Evolutionary conservation across 148 eudicot species (phyloP), one percentile per base, ranked within the genome.

Genomic region (Mesembryanthemum crystallinum): DNA sequence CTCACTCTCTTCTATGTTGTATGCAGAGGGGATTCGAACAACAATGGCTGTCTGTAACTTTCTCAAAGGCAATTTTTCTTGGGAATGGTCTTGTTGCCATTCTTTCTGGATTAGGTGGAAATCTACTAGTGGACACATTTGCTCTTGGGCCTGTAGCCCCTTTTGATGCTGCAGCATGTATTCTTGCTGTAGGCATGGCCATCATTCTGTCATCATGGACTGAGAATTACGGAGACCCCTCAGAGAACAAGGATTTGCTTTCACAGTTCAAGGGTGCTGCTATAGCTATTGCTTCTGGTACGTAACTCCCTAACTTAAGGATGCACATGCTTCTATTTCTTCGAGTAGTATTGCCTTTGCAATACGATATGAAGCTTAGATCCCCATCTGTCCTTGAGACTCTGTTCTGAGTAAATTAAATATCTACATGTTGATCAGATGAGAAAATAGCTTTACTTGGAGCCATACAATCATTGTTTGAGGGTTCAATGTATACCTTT

Each of bases 401-500:
- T 17, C 7, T 24, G 68, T 59, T 72, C n/a, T 60, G 49, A 8
- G 23, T 67, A n/a, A 67, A 32, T 58, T 11, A 3, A 43, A 8
- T 74, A 58, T 43, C 13, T 61, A 75, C 4, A 35, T 73, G 28
- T 79, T 71, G 61, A 60, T 69, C 88, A 94, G 98, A 94, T 88
- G 98, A 94, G 86, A 94, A 92, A 82, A 94, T 94, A 21, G 98
- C 97, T 47, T 84, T 94, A 79, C 82, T 94, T 74, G 98, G 97
- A 69, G 98, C 98, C 62, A 94, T 94, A 77, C 98, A 94, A 80
- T 94, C 98, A 23, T 85, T 94, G 29, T 94, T 94, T 82, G 98
- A 94, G 86, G 98, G 97, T 83, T 94, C 98, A 29, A 92, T 92
- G 98, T 92, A 94, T 64, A 94, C 98, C 33, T 94, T 92, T 82